A percentile compares a stretch with the other conserved stretches of the same genome.
Evolutionary conservation across 169 alveolate genomes (phyloP).

Genomic region (Besnoitia besnoiti): DNA sequence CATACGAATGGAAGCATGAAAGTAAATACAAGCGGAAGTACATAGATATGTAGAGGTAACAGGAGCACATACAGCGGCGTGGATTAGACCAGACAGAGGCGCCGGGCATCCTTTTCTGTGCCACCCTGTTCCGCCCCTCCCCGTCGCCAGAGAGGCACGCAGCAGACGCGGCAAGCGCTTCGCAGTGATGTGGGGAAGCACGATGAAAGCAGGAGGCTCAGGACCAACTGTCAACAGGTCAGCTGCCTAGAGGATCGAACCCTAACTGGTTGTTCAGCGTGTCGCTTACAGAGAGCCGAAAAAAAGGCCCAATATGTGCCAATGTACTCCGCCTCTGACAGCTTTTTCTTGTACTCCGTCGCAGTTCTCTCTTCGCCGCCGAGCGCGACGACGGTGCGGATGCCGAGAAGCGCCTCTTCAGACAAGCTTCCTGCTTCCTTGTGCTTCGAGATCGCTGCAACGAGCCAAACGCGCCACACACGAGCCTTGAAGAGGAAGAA

Average conservation of each 20-base stretch:
- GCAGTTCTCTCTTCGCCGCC: slow-evolving; percentile 45
- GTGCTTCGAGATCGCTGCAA: slow-evolving; percentile 21
- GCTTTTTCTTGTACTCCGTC: slow-evolving; percentile 14
- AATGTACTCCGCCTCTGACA: slow-evolving; percentile 45
- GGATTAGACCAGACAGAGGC: too few relatives aligned
- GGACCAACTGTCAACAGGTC: too few relatives aligned
- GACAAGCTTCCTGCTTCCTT: slow-evolving; percentile 61
- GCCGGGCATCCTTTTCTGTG: too few relatives aligned
- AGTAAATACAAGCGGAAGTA: too few relatives aligned
- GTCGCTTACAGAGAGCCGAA: not conserved
- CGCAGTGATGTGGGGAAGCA: not conserved
- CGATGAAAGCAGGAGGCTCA: not conserved
- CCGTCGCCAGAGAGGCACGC: too few relatives aligned
- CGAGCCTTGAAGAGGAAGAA: too few relatives aligned
- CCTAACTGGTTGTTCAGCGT: not conserved
- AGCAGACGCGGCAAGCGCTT: too few relatives aligned
- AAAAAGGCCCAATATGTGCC: not conserved
- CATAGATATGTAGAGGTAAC: too few relatives aligned
- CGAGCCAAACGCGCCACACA: too few relatives aligned
- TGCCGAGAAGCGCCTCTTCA: slow-evolving; percentile 64
- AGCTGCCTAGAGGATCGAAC: not conserved
- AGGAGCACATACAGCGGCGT: too few relatives aligned
- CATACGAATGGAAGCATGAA: too few relatives aligned
- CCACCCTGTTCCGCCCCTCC: too few relatives aligned
- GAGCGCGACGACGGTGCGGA: slow-evolving; percentile 62